Evolutionary conservation across 2,329 filamentous ascomycete species (phyloP), one percentile per base, ranked within the genome.

Genomic region (Phaeophleospora eucalypticola): DNA sequence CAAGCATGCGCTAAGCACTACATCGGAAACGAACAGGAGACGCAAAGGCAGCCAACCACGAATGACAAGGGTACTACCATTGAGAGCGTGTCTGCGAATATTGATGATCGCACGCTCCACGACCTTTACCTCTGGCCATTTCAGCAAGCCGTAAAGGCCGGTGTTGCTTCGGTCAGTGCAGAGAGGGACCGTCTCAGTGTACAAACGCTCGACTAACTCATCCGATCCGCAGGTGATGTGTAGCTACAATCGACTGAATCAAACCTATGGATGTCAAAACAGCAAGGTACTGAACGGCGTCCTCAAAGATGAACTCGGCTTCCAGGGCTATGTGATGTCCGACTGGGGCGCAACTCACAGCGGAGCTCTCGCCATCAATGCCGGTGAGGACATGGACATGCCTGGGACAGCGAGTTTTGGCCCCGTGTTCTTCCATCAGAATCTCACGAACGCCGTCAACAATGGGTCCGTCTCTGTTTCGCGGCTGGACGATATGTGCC

Each of bases 301-400:
- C 3, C 68, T 88, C 7, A 89, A 88, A 57, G 81, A 84, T 34
- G 85, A 89, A 65, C 72, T 88, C 35, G 83, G 82, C 0, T 88
- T 87, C 53, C 83, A 86, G 56, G 84, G 84, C 60, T 81, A 66
- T 21, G 50, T 43, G 12, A 79, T 86, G 73, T 52, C 47, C 14
- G 84, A 87, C 62, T 87, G 84, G 82, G 64, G 78, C 18, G 79
- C 77, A 0, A 79, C 83, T 38, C 71, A 78, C 42, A 73, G 75
- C 0, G 80, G 79, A 1, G 76, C 82, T 0, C 73, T 71, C 0
- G 49, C 46, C 15, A 42, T 42, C n/a, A 41, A 49, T 12, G 52
- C 49, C 9, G 52, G 52, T 3, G 37, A 45, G 15, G 49, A 49
- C 17, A 47, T 49, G 49, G 70, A 76, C 4, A 85, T 86, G 83